phyloP scores from a whole-genome alignment of 352 stramenopile species.

The Globisporangium nagaii region DNA sequence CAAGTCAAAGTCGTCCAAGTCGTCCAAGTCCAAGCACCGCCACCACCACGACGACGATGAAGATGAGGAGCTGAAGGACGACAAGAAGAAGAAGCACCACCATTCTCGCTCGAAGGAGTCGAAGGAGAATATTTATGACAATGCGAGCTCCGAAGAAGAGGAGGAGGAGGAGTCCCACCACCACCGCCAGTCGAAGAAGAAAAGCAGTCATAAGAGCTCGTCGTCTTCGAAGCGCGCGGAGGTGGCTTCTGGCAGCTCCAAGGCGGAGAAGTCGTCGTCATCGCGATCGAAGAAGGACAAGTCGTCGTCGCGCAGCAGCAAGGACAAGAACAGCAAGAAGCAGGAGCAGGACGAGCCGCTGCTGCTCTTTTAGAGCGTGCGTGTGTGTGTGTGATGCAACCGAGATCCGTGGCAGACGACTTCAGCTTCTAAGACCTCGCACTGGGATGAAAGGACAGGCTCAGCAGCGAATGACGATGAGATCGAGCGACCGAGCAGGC shows the following conservation, averaged over 20 bases:
- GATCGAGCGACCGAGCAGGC: too few relatives aligned
- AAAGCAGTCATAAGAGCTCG: constrained; percentile 27
- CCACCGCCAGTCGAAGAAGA: constrained; percentile 28
- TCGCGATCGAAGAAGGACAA: constrained; percentile 41
- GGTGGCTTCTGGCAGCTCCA: neutral
- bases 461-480: too few relatives aligned
- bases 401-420: too few relatives aligned
- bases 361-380: constrained; percentile 71
- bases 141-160: constrained; percentile 36
- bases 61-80: constrained; percentile 2
- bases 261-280: constrained; percentile 27
- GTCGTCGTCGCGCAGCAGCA: constrained; percentile 7
- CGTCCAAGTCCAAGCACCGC: constrained; percentile 17
- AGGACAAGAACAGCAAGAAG: constrained; percentile 27
- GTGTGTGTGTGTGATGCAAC: neutral
- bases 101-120: constrained; percentile 33
- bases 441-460: too few relatives aligned
- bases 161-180: constrained; percentile 20
- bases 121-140: constrained; percentile 48
- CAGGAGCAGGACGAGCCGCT: constrained; percentile 49
- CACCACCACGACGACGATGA: constrained; percentile 15
- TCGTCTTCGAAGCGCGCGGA: constrained; percentile 9
- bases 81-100: constrained; percentile 28
- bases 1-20: constrained; percentile 34
- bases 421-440: too few relatives aligned